Base-by-base conservation (phyloP, 140 eudicot genomes). In the Anethum foeniculum region DNA sequence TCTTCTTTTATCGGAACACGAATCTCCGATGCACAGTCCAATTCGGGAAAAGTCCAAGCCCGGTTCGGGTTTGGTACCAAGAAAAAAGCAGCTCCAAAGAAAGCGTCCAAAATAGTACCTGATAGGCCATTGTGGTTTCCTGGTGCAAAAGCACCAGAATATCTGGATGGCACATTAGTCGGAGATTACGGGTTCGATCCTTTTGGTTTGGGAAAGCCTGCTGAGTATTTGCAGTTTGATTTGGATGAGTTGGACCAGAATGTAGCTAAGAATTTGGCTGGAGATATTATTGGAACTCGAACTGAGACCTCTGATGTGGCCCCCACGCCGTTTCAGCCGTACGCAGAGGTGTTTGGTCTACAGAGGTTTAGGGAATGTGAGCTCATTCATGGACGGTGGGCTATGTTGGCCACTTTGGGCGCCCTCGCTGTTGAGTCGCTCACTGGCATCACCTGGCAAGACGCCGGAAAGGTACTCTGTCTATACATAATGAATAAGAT, bases 371-470 rank as follows among this genome's bases (percentile, higher is more conserved):
- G 97, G 84, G 98, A 94, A 85, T 90, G 98, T 71, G 97, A 94
- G 94, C 85, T 94, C 43, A 94, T 94, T 71, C 98, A 94, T 69
- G 98, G 98, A 0, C 82, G 98, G 76, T 94, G 98, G 98, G 98
- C 98, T 15, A 94, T 94, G 98, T 80, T 94, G 86, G 98, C 96
- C 38, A 90, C 94, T 0, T 96, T 94, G 32, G 98, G 98, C 5
- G 96, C 98, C 8, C 81, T 94, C 30, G 89, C 91, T 69, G 98
- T 94, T 19, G 97, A 94, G 86, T 91, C 96, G 81, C 92, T 94
- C 84, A 94, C 98, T 75, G 98, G 97, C 39, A 87, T 94, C 80
- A 94, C 98, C 14, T 94, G 98, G 98, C 98, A 94, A 83, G 98
- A 94, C 60, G 98, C 98, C 39, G 97, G 97, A 76, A 94, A 94